These are phyloP conservation scores for Lactarius quietus DNA, from an alignment of 768 basidiomycete species.

Conservation along the genomic window DNA sequence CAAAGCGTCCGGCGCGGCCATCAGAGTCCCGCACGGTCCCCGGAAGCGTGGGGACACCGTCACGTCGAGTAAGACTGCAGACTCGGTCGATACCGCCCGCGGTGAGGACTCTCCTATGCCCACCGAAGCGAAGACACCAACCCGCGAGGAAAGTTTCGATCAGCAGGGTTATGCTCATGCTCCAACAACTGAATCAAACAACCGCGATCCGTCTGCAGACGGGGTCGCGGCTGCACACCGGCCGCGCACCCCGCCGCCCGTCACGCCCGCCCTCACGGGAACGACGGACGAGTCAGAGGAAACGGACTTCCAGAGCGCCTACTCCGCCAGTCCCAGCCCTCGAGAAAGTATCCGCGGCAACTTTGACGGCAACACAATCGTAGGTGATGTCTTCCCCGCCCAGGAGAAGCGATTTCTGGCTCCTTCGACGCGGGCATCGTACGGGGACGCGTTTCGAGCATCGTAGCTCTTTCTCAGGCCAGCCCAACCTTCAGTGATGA, in stretches of 20 bases:
- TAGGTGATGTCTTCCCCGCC: conserved; percentile 25
- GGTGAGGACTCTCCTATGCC: conserved; percentile 18
- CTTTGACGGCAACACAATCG: conserved; percentile 31
- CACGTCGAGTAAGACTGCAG: conserved; percentile 41
- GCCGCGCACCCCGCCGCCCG: conserved; percentile 13
- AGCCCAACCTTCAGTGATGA: conserved; percentile 42
- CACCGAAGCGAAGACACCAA: conserved; percentile 11
- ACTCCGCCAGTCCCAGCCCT: conserved; percentile 58
- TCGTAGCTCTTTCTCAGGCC: conserved; percentile 36
- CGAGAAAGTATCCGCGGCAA: conserved; percentile 57
- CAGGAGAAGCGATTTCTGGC: conserved; percentile 31
- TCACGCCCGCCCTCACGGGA: conserved; percentile 27
- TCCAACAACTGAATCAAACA: not conserved
- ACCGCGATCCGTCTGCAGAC: not conserved
- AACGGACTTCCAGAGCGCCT: conserved; percentile 79
- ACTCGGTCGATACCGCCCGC: conserved; percentile 36
- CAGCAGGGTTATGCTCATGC: not conserved
- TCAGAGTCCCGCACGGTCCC: conserved; percentile 17
- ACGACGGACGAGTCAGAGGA: conserved; percentile 29
- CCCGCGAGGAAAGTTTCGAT: conserved; percentile 7
- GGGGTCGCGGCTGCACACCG: not conserved
- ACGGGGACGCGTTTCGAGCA: conserved; percentile 56
- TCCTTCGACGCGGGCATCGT: conserved; percentile 35
- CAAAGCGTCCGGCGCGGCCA: conserved; percentile 33
- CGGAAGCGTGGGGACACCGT: conserved; percentile 50